Base-by-base conservation (phyloP, 441 rosid species). In the Pelargonium exstipulatum region DNA sequence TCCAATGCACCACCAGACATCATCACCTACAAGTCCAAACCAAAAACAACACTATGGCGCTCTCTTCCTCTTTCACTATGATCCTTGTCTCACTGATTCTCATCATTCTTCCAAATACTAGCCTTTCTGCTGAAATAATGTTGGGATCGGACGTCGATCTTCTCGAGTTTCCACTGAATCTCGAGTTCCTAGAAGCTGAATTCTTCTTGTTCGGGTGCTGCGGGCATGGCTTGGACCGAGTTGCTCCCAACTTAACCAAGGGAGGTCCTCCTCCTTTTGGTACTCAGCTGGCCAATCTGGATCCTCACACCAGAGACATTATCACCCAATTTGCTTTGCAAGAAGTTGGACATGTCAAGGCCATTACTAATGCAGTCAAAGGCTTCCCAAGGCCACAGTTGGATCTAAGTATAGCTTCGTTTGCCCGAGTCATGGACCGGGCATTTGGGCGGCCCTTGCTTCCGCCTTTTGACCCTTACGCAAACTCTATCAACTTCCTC, bases 331-430 rank as follows among this genome's bases (percentile, higher is more conserved):
- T 95, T 72, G 98, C 88, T 46, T 82, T 83, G 81, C 96, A 92
- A 83, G 96, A 95, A 83, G 92, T 95, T 63, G 99, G 98, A 8
- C 99, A 90, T 73, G 62, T 90, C 77, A 92, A 94, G 82, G 96
- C 91, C 32, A 90, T 87, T n/a, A 83, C 84, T 82, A 79, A 72
- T 8, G 75, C 64, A 12, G 92, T 88, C 63, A 81, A 69, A 71
- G 95, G 98, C 71, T 88, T 92, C 32, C 87, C 95, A 49, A 87
- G 98, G 85, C 99, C 96, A 65, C 75, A 79, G 71, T 68, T 91
- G 78, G 87, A 90, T 83, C 67, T 95, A 75, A 87, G 96, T 48
- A 70, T 78, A 62, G 46, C 71, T 29, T 40, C 88, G 9, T 92
- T 92, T 78, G 91, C 91, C 5, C 68, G 77, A 26, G 81, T 77